Evolutionary conservation across 345 rosid genomes (phyloP).

Genomic region (Anacardium occidentale): DNA sequence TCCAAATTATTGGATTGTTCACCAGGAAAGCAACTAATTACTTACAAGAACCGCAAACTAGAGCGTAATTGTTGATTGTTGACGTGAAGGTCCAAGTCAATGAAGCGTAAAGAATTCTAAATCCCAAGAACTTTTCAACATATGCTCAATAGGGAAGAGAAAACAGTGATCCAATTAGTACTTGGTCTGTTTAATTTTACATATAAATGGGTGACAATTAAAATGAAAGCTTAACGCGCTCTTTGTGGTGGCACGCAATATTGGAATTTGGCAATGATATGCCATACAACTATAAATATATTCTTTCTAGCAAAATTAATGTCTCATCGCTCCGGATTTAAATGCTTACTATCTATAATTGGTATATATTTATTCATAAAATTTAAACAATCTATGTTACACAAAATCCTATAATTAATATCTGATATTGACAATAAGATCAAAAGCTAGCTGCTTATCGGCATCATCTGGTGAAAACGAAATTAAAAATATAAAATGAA

Average conservation of each 20-base stretch:
- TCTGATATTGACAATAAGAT: too few species aligned
- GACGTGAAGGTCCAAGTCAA: background rate
- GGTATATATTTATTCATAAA: too few species aligned
- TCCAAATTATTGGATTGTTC: background rate
- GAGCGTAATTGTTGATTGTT: background rate
- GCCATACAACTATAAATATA: too few species aligned
- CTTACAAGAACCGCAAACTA: background rate
- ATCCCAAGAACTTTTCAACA: background rate
- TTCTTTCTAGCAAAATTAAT: too few species aligned
- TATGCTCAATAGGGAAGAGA: background rate
- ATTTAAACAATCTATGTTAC: too few species aligned
- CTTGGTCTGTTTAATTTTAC: background rate
- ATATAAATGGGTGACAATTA: background rate
- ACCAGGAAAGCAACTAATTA: background rate
- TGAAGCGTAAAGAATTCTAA: background rate
- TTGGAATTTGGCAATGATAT: too few species aligned
- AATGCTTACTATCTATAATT: too few species aligned
- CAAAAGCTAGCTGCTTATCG: too few species aligned
- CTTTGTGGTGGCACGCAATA: background rate
- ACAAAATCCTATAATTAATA: too few species aligned
- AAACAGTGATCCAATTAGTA: background rate
- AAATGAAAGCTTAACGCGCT: constrained; percentile 6
- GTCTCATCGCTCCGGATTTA: too few species aligned
- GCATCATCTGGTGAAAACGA: too few species aligned
- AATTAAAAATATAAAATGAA: too few species aligned